Percentiles rank a stretch among this genome's conserved stretches.
Evolutionary conservation across 2,329 filamentous ascomycete species (phyloP).

Genomic region (Colletotrichum aenigma): DNA sequence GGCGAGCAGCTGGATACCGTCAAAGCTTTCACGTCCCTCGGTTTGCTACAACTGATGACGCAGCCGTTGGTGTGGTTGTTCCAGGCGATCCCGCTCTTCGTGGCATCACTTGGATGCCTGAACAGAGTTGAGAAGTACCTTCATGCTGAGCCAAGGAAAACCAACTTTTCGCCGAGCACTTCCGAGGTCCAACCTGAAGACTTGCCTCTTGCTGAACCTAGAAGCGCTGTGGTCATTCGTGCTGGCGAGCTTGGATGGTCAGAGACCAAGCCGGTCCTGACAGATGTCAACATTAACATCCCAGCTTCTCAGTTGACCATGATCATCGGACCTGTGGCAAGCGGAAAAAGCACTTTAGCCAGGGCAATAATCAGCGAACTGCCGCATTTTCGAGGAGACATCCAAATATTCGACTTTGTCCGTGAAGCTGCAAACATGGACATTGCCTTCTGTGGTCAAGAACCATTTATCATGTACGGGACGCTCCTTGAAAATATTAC

Average conservation of each 20-base stretch:
- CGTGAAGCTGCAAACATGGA: not conserved
- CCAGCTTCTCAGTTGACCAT: constrained; percentile 34
- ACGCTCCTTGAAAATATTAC: constrained; percentile 41
- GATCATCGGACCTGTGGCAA: constrained; percentile 41
- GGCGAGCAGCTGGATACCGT: not conserved
- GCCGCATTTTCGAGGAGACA: constrained; percentile 10
- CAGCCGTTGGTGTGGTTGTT: not conserved
- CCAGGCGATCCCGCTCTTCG: not conserved
- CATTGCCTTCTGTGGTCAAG: constrained; percentile 37
- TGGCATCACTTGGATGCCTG: not conserved
- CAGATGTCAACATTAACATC: constrained; percentile 33
- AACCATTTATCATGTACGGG: constrained; percentile 33
- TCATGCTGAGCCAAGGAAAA: not conserved
- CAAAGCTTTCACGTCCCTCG: not conserved
- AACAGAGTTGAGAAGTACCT: not conserved
- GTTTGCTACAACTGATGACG: not conserved
- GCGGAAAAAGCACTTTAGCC: constrained; percentile 42
- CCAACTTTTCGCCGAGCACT: not conserved
- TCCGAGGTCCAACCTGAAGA: not conserved
- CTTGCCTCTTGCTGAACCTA: not conserved
- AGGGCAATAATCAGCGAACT: constrained; percentile 35
- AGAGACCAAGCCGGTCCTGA: constrained; percentile 26
- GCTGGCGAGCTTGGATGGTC: constrained; percentile 34
- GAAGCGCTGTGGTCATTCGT: not conserved
- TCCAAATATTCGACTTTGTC: constrained; percentile 1